Evolutionary conservation across 2,329 filamentous ascomycete species (phyloP).

Genomic region (Fusarium penzigii): DNA sequence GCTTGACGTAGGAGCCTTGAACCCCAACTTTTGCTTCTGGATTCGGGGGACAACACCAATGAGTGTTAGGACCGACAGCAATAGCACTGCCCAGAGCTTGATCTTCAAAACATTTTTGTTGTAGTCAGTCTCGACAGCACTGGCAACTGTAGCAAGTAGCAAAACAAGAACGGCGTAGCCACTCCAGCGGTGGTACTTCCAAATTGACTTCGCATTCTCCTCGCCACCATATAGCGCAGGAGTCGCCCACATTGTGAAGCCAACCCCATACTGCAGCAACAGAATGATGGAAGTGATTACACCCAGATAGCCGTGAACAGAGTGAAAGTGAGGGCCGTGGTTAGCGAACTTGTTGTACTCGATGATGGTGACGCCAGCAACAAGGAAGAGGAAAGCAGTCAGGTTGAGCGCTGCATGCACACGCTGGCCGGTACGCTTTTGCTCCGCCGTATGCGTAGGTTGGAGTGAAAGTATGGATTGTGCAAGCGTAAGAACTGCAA

Average conservation of each 20-base stretch:
- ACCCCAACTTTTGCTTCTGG: constrained; percentile 78
- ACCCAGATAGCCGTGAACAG: constrained; percentile 81
- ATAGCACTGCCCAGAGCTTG: constrained; percentile 72
- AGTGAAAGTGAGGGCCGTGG: constrained; percentile 72
- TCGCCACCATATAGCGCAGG: constrained; percentile 76
- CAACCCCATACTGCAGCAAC: constrained; percentile 72
- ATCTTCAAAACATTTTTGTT: constrained; percentile 69
- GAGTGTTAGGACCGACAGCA: constrained; percentile 67
- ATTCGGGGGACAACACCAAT: constrained; percentile 76
- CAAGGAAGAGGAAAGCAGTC: constrained; percentile 60
- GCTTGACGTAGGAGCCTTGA: constrained; percentile 21
- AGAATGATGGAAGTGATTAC: constrained; percentile 71
- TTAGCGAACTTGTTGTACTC: constrained; percentile 80
- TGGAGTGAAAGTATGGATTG: constrained; percentile 85
- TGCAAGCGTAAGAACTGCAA: constrained; percentile 72
- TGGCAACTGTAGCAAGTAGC: constrained; percentile 71
- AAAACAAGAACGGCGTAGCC: constrained; percentile 75
- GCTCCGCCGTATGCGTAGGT: constrained; percentile 74
- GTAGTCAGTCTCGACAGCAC: constrained; percentile 76
- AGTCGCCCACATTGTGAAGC: constrained; percentile 78
- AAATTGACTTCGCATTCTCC: constrained; percentile 77
- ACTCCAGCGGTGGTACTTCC: constrained; percentile 82
- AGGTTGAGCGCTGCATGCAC: constrained; percentile 72
- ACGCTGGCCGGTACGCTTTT: constrained; percentile 65
- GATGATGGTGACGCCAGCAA: constrained; percentile 69